Base-by-base conservation (phyloP, 768 basidiomycete genomes). In the Chiua virens region DNA sequence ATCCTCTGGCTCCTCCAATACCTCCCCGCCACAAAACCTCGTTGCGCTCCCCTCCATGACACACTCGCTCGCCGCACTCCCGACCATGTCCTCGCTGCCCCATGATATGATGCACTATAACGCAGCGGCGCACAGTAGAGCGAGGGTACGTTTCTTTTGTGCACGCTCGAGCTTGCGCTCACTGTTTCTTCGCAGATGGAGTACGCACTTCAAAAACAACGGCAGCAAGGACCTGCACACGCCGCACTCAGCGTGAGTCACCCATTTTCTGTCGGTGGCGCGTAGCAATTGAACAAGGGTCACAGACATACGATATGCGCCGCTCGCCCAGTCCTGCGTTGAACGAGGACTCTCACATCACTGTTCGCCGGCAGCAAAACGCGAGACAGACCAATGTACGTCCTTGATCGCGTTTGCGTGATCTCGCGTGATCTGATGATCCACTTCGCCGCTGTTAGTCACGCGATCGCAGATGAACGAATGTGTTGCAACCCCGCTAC, bases 71-170 rank as follows among this genome's bases (percentile, higher is more conserved):
- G 67, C 63, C 22, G 45, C 58, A 2, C 59, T 69, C 9, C 68
- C 68, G 4, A 62, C 58, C 17, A 69, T 69, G 65, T 65, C 65
- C 27, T 52, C 65, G 15, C 30, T 69, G 14, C 68, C 68, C 37
- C 47, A 58, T 3, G 67, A 61, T 38, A 69, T 69, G 68, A 39
- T 69, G 44, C 65, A 71, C 53, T 57, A 67, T 32, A 69, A 69
- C 32, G 54, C 67, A 4, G 54, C 59, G 2, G 55, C 63, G 0
- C 57, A 71, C 45, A 69, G 69, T 28, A 63, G 43, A 58, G 69
- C 67, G 41, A 69, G 56, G 56, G 68, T 61, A 15, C 3, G 65
- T 41, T 17, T 36, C 42, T 13, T 14, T 41, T 21, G 13, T 23
- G 27, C 39, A 7, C 17, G 3, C 27, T 1, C 18, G 30, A 11